phyloP scores from a whole-genome alignment of 805 yeast genomes.

The Priceomyces melissophilus region DNA sequence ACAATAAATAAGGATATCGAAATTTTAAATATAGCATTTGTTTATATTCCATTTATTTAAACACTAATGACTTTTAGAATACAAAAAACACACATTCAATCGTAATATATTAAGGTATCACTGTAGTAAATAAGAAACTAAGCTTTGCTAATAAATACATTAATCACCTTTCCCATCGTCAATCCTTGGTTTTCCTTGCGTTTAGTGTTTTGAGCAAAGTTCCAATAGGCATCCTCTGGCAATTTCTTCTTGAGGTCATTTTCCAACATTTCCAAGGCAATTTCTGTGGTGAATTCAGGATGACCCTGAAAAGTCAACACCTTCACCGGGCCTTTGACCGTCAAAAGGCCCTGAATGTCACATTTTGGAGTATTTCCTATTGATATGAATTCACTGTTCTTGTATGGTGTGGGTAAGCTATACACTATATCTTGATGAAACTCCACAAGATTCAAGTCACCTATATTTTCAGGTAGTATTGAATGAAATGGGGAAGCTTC shows the following conservation, averaged over 20 bases:
- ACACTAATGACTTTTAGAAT: background rate
- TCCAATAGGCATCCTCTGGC: constrained; percentile 26
- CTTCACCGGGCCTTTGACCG: constrained; percentile 40
- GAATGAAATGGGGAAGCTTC: constrained; percentile 22
- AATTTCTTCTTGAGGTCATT: constrained; percentile 12
- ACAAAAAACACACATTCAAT: background rate
- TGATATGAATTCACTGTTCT: constrained; percentile 24
- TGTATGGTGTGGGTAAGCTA: constrained; percentile 36
- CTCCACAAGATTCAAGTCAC: constrained; percentile 34
- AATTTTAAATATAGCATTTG: background rate
- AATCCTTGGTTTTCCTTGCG: constrained; percentile 39
- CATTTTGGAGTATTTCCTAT: constrained; percentile 59
- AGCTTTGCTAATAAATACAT: constrained; percentile 19
- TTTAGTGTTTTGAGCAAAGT: constrained; percentile 21
- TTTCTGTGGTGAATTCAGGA: constrained; percentile 64
- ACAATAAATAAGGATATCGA: constrained; percentile 12
- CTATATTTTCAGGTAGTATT: constrained; percentile 33
- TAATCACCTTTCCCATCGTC: constrained; percentile 33
- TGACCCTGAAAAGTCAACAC: constrained; percentile 83
- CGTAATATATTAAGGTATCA: background rate
- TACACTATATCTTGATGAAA: constrained; percentile 39
- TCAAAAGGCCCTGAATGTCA: constrained; percentile 60
- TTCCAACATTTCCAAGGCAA: constrained; percentile 23
- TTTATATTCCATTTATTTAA: background rate
- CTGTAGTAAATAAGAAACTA: background rate